A percentile compares a stretch with the other conserved stretches of the same genome.
phyloP scores from a whole-genome alignment of 805 yeast genomes.

The Metschnikowia lochheadii region DNA sequence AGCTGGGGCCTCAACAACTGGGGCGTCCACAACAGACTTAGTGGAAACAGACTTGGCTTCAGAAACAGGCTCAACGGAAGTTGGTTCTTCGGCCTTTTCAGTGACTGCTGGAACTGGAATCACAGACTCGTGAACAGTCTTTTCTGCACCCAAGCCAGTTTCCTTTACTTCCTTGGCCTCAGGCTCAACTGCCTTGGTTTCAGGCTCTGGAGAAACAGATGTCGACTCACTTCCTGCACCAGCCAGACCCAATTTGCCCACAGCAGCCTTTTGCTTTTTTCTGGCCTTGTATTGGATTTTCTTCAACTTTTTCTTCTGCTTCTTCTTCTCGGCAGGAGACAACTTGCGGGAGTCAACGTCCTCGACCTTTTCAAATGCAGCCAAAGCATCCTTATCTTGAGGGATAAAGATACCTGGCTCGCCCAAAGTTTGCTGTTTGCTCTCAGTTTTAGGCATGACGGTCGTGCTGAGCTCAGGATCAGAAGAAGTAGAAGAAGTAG shows the following conservation, averaged over 20 bases:
- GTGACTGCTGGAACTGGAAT: not conserved
- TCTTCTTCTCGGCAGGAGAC: slow-evolving; percentile 23
- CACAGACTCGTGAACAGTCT: not conserved
- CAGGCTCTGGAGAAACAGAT: slow-evolving; percentile 1
- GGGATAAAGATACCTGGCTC: slow-evolving; percentile 78
- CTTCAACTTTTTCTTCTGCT: slow-evolving; percentile 43
- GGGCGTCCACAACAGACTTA: not conserved
- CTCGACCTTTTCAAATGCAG: slow-evolving; percentile 58
- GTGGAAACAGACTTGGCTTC: no score
- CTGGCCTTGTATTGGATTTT: slow-evolving; percentile 40
- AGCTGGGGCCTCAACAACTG: not conserved
- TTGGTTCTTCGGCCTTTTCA: not conserved
- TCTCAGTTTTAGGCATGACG: slow-evolving; percentile 46
- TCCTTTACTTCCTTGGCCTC: not conserved
- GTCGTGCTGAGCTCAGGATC: slow-evolving; percentile 27
- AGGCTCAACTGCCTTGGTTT: not conserved
- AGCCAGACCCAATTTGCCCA: not conserved
- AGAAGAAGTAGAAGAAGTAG: not conserved
- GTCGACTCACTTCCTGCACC: slow-evolving; percentile 4
- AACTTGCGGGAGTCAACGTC: slow-evolving; percentile 38
- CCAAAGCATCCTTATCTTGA: slow-evolving; percentile 55
- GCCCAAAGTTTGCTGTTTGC: slow-evolving; percentile 45
- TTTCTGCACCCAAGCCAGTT: not conserved
- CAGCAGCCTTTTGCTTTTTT: slow-evolving; percentile 32
- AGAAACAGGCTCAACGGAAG: not conserved